phyloP scores from a whole-genome alignment of 2,329 filamentous ascomycete genomes.

The Botryotinia globosa region DNA sequence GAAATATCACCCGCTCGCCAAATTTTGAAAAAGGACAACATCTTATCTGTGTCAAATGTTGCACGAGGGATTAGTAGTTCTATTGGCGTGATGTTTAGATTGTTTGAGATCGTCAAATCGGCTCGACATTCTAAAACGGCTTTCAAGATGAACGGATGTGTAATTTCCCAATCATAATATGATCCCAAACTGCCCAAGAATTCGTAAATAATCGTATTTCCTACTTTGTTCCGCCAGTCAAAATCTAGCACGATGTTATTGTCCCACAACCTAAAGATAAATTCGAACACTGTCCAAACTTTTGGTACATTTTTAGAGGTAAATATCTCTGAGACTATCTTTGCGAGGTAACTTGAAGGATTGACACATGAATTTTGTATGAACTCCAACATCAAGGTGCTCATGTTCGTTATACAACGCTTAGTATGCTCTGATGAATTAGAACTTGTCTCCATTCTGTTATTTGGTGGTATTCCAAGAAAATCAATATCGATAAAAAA shows the following conservation, averaged over 20 bases:
- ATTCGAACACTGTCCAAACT: fast-evolving
- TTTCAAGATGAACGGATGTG: not conserved
- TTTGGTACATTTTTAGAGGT: fast-evolving
- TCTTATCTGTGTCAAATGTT: fast-evolving
- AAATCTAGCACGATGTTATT: not conserved
- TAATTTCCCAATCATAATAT: not conserved
- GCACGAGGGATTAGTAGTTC: not conserved
- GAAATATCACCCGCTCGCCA: not conserved
- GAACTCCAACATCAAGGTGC: fast-evolving
- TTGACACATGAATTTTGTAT: too few species aligned
- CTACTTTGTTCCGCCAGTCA: not conserved
- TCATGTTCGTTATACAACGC: not conserved
- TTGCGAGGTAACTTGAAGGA: not conserved
- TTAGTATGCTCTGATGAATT: not conserved
- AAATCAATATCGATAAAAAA: not conserved
- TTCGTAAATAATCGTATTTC: not conserved
- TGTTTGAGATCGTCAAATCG: not conserved
- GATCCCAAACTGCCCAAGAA: too few species aligned
- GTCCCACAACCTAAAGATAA: not conserved
- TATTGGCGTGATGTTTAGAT: not conserved
- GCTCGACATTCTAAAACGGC: not conserved
- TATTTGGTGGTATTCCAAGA: not conserved
- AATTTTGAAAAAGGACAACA: not conserved
- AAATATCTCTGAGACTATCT: not conserved
- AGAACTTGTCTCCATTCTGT: not conserved